Conservation (phyloP, 148 eudicot species). For the Gaultheria prostrata region DNA sequence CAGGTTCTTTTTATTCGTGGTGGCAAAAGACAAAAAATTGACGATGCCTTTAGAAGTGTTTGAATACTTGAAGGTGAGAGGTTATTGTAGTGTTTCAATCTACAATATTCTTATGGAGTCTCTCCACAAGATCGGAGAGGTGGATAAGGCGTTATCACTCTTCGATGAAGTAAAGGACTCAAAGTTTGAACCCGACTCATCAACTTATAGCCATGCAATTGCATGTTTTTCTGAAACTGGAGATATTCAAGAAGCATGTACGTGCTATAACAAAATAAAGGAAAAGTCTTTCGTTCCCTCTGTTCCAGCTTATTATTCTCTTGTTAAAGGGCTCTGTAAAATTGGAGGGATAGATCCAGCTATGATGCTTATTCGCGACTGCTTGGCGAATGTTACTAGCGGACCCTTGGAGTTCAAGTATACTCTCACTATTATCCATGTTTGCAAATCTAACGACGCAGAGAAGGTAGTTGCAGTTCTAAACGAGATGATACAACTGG, state of each 20-base stretch:
- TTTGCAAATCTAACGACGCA: constrained; percentile 70
- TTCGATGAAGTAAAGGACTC: constrained; percentile 56
- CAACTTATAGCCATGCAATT: constrained; percentile 59
- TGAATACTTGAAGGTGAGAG: constrained; percentile 51
- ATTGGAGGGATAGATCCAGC: constrained; percentile 73
- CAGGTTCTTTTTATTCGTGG: constrained; percentile 55
- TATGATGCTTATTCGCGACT: constrained; percentile 66
- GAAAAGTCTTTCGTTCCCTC: constrained; percentile 65
- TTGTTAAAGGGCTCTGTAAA: constrained; percentile 75
- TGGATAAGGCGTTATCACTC: constrained; percentile 53
- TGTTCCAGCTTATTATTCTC: constrained; percentile 57
- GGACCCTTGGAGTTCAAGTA: constrained; percentile 85
- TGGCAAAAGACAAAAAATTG: constrained; percentile 42
- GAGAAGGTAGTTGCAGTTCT: constrained; percentile 61
- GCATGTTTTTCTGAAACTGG: constrained; percentile 57
- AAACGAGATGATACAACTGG: constrained; percentile 68
- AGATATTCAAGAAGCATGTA: constrained; percentile 63
- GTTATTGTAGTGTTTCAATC: constrained; percentile 50
- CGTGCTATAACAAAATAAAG: constrained; percentile 60
- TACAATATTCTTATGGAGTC: constrained; percentile 70
- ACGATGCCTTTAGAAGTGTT: constrained; percentile 52
- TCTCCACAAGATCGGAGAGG: constrained; percentile 48
- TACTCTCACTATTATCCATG: constrained; percentile 56
- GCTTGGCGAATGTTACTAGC: constrained; percentile 62
- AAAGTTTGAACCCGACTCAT: constrained; percentile 56